Base-by-base conservation (phyloP, 2,329 filamentous ascomycete genomes). In the Fusarium papillatum region DNA sequence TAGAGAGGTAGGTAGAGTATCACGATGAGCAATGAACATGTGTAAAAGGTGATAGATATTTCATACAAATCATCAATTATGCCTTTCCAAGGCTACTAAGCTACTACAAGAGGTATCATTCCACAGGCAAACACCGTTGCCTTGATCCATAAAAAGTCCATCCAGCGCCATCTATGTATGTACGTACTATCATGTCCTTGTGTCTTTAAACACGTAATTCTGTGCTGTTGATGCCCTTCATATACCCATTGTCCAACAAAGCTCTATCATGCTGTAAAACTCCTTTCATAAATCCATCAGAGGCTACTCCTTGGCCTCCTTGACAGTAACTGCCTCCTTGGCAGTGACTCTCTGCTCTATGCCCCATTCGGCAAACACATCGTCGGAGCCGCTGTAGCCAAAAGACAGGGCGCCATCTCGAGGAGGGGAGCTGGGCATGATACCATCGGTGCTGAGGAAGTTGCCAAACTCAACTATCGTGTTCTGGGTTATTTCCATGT, bases 361-460 rank as follows among this genome's bases (percentile, higher is more conserved):
- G 41, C 72, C 74, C 83, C 83, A 85, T 34, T 82, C 77, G 26
- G 76, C 73, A 79, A 81, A 84, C 38, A 79, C 70, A 67, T 75
- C 79, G 41, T 78, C 69, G 11, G 80, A 76, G 66, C 78, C 79
- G 57, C 72, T 75, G 65, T 84, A 84, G 46, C 83, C 80, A 65
- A 84, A 83, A 19, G 69, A 68, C 4, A 80, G 16, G 8, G 76
- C 66, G 7, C 69, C 75, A 19, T 79, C 75, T 66, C 80, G 80
- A 14, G 88, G 85, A 41, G 89, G 87, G 13, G 88, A 89, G 77
- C 87, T 89, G 8, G 87, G 85, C 83, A 89, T 85, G 13, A 83
- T 78, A 34, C 82, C 80, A 60, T 90, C 88, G 1, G 87, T 87
- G 74, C 85, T 85, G 24, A 91, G 82, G 36, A 89, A 84, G 36